Evolutionary conservation across 116 monocot genomes (phyloP), one percentile per base, ranked within the genome.

Genomic region (Posidonia oceanica): DNA sequence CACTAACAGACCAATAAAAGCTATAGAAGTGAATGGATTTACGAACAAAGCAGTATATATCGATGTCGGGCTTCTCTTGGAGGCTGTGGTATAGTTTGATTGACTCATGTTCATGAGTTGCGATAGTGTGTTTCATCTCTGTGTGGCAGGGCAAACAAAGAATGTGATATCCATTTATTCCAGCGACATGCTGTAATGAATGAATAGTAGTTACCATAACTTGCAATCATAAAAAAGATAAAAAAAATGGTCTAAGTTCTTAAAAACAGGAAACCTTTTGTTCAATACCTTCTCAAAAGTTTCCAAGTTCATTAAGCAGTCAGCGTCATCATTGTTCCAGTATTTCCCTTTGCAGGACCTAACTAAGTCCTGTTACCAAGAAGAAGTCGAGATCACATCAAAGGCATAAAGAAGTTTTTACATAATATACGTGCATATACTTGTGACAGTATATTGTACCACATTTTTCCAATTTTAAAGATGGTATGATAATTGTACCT

Each of bases 1-100:
- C 29, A 29, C 29, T 29, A 29, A 29, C 29, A 29, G 1, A 29
- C 29, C 29, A 1, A 3, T 55, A 14, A n/a, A n/a, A 56, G 18
- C 1, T 18, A 59, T 8, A 59, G 59, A 59, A 21, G 7, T 59
- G 4, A 4, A 20, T n/a, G 10, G 14, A 22, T 40, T 48, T 75
- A 79, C 77, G 76, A 5, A 82, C 81, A 55, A 78, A 73, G 66
- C 85, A 85, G 39, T 82, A 79, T 11, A 74, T 40, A n/a, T 37
- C 53, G 42, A 63, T 61, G n/a, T 76, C 59, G 17, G 51, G 53
- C 39, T 22, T 39, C 29, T 71, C 76, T 5, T 41, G 14, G 17
- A 62, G 62, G 7, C 52, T 72, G 15, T 29, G 72, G 52, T 72
- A 72, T 52, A 22, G 52, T 16, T 36, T 63, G 52, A 62, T 29